These are phyloP conservation scores for Cladosporium sp. DNA, from an alignment of 2,329 filamentous ascomycete genomes.

Conservation along the genomic window DNA sequence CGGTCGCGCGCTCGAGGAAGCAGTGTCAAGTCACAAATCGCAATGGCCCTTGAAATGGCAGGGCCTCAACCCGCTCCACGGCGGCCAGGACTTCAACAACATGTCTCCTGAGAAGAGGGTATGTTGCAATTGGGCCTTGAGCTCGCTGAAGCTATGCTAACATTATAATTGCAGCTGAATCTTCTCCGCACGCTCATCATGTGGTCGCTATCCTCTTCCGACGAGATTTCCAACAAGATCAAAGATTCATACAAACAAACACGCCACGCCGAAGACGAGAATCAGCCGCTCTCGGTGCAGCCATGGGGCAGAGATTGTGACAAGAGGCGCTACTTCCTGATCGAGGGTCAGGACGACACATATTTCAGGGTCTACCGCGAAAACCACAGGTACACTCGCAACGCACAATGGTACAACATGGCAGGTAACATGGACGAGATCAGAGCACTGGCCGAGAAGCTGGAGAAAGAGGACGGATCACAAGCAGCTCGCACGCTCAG, in stretches of 20 bases:
- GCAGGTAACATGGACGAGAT: slow-evolving; percentile 89
- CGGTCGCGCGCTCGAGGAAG: slow-evolving; percentile 89
- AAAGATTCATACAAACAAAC: slow-evolving; percentile 86
- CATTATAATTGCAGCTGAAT: slow-evolving; percentile 61
- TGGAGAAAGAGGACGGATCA: slow-evolving; percentile 74
- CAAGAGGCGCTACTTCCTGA: slow-evolving; percentile 87
- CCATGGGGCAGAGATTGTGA: slow-evolving; percentile 88
- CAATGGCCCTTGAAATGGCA: slow-evolving; percentile 90
- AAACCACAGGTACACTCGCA: slow-evolving; percentile 74
- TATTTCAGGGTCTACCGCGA: slow-evolving; percentile 92
- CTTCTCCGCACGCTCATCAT: slow-evolving; percentile 80
- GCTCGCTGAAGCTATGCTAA: slow-evolving; percentile 7
- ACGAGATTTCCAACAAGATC: slow-evolving; percentile 76
- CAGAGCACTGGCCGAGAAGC: slow-evolving; percentile 70
- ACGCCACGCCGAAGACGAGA: slow-evolving; percentile 73
- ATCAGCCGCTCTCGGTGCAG: slow-evolving; percentile 86
- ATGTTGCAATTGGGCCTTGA: slow-evolving; percentile 35
- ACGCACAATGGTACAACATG: slow-evolving; percentile 84
- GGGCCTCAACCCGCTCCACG: slow-evolving; percentile 77
- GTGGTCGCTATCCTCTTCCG: slow-evolving; percentile 88
- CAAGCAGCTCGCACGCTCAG: slow-evolving; percentile 77
- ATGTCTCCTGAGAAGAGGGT: slow-evolving; percentile 83
- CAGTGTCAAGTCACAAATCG: slow-evolving; percentile 75
- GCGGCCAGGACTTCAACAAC: slow-evolving; percentile 75
- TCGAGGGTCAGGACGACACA: slow-evolving; percentile 93